These are phyloP conservation scores for Otatea glauca DNA, from an alignment of 176 grass and related monocot genomes.

Conservation along the genomic window DNA sequence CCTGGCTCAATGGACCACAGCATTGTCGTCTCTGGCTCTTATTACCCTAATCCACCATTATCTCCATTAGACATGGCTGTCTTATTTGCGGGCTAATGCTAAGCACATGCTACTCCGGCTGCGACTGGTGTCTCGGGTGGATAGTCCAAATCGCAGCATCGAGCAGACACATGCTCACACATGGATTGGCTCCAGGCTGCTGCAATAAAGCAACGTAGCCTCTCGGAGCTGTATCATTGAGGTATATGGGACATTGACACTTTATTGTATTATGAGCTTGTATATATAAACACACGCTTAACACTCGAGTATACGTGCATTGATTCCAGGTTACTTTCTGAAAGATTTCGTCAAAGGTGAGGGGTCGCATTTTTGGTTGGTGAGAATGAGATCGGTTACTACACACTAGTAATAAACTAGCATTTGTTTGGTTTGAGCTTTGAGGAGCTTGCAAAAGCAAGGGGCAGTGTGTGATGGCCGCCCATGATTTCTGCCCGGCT, in stretches of 20 bases:
- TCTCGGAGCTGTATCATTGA: slow-evolving; percentile 37
- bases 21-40: slow-evolving; percentile 5
- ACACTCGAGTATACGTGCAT: background rate
- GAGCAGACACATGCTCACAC: slow-evolving; percentile 49
- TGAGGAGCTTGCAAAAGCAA: background rate
- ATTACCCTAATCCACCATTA: slow-evolving; percentile 28
- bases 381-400: slow-evolving; percentile 6
- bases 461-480: background rate
- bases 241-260: slow-evolving; percentile 12
- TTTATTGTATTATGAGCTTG: background rate
- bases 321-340: slow-evolving; percentile 38
- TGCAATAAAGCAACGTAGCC: slow-evolving; percentile 34
- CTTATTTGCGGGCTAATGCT: slow-evolving; percentile 45
- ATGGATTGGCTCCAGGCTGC: slow-evolving; percentile 61
- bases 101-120: slow-evolving; percentile 48
- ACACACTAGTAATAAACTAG: background rate
- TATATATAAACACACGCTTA: background rate
- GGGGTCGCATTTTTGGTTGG: background rate
- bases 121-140: slow-evolving; percentile 33
- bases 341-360: background rate
- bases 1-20: slow-evolving; percentile 30
- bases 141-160: slow-evolving; percentile 46
- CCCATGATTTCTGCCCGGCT: slow-evolving; percentile 13
- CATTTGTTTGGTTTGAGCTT: background rate
- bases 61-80: slow-evolving; percentile 13